Base-by-base conservation (phyloP, 768 basidiomycete species). In the Tylopilus cervinicoccineus region DNA sequence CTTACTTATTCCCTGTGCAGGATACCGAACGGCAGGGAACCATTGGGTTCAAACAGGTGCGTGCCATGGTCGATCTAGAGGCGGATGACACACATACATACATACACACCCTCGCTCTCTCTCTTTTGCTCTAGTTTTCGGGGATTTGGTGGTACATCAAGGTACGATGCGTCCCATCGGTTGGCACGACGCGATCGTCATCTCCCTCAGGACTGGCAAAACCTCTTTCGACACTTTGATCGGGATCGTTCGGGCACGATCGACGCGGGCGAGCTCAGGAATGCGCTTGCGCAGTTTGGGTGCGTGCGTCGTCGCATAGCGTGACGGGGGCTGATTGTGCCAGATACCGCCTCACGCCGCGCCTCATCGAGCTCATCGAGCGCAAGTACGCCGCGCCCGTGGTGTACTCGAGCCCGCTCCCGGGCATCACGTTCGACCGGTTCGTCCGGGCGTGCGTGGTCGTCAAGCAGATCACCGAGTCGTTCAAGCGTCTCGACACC, bases 401-500 rank as follows among this genome's bases (percentile, higher is more conserved):
- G 12, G 59, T 60, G 28, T 64, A 61, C 32, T 59, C 61, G 28
- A 67, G 65, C 1, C 64, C 72, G 3, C 52, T 55, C n/a, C 70
- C 76, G 1, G 87, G 87, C 0, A 88, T 92, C 70, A 78, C 82
- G 5, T 92, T 92, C 59, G 90, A 91, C 64, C 84, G 88, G 54
- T 92, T 92, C 72, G 85, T 92, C 22, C 80, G 89, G 47, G 87
- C 86, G 20, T 92, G 89, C 57, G 89, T 93, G 49, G 84, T 81
- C 11, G 77, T 89, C 51, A 88, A 86, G 70, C 85, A 88, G 62
- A 72, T 88, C 55, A 80, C 77, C 31, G 88, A 91, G 68, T 66
- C 79, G 28, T 90, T 90, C 73, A 73, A 74, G 47, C 65, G 73
- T 38, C 72, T 84, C 42, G 88, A 91, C 54, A 73, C 76, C 26